phyloP scores from a whole-genome alignment of 768 basidiomycete species.

The Agaricus sinodeliciosus region DNA sequence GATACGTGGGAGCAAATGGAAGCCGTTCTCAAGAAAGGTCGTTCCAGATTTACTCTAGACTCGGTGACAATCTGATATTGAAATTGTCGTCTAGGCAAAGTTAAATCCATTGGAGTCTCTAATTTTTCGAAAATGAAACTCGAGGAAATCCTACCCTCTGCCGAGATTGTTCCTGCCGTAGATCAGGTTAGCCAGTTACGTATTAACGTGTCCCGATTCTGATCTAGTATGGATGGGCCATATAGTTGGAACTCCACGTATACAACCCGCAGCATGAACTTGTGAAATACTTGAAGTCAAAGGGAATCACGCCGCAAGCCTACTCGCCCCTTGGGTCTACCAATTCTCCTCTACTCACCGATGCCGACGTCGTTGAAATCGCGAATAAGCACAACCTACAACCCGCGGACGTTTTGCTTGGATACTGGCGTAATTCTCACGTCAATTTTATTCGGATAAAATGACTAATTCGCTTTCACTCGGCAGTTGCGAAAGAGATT shows the following conservation, averaged over 20 bases:
- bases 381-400: slow-evolving; percentile 51
- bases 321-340: slow-evolving; percentile 78
- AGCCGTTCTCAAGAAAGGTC: slow-evolving; percentile 56
- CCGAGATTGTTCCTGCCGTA: slow-evolving; percentile 63
- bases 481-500: slow-evolving; percentile 53
- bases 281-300: slow-evolving; percentile 50
- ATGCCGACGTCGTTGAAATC: slow-evolving; percentile 53
- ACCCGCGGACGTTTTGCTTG: slow-evolving; percentile 53
- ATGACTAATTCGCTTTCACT: slow-evolving; percentile 7
- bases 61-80: background rate
- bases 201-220: slow-evolving; percentile 5
- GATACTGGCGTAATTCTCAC: slow-evolving; percentile 44
- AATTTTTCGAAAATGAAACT: slow-evolving; percentile 69
- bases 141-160: slow-evolving; percentile 61
- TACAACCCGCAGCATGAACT: slow-evolving; percentile 74
- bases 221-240: slow-evolving; percentile 1
- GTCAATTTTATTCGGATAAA: background rate
- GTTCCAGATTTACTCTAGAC: slow-evolving; percentile 2
- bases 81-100: slow-evolving; percentile 43
- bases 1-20: slow-evolving; percentile 89
- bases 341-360: slow-evolving; percentile 56
- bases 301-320: slow-evolving; percentile 67
- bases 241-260: slow-evolving; percentile 64
- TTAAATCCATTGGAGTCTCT: slow-evolving; percentile 64
- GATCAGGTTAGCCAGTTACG: slow-evolving; percentile 46